Base-by-base conservation (phyloP, 2,329 filamentous ascomycete species). In the Amylocarpus encephaloides region DNA sequence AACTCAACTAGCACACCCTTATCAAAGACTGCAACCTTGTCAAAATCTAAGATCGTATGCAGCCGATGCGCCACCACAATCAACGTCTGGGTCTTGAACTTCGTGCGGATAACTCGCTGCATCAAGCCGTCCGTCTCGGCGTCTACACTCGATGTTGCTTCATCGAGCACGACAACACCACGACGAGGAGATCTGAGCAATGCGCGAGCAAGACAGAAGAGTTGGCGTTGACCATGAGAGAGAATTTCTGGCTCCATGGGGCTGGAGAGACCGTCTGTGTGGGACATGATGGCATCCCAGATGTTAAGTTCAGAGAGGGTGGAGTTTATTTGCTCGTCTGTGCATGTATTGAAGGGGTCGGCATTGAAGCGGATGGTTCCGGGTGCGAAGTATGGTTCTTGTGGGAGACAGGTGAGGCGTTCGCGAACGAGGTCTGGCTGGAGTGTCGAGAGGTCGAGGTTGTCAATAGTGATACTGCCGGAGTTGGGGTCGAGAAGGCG, bases 381-480 rank as follows among this genome's bases (percentile, higher is more conserved):
- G 39, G 66, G 62, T 49, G 73, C 64, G 2, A 73, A 59, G 16
- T 70, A 62, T 1, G 69, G 64, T 46, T 70, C 69, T 61, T 73
- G 71, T 1, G 71, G 64, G 34, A 74, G 63, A 6, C 65, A 66
- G 15, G 67, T 71, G 45, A 73, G 65, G 35, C 64, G 63, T 5
- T 66, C 62, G 32, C 71, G 70, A 39, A 72, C 63, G 30, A 67
- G 62, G 32, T 70, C 62, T 11, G 66, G 66, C 1, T 68, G 64
- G 9, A 72, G 58, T 6, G 54, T 66, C 5, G 63, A 63, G 47
- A 73, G 61, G 53, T 73, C 67, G 13, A 72, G 52, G 7, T 66
- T 69, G 41, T 74, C 71, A 45, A 73, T 68, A 6, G 56, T 61
- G 53, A 73, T 70, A 2, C 55, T 63, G 35, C 71, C 22, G 7